Conservation (phyloP, 2,329 filamentous ascomycete species). For the Metarhizium humberi region DNA sequence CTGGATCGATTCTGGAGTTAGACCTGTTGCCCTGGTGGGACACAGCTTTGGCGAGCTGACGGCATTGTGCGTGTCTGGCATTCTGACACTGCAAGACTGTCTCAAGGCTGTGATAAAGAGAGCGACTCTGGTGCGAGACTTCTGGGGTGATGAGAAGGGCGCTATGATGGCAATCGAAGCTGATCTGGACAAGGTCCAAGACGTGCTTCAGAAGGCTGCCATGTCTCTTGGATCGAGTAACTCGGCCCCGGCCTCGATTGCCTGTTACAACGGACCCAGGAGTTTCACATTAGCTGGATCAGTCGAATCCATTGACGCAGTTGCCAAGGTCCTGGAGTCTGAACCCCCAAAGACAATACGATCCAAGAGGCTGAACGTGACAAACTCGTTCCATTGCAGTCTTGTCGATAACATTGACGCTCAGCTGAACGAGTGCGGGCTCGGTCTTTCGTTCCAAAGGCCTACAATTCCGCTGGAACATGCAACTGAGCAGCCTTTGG, state of each 20-base stretch:
- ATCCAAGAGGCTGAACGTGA: conserved; percentile 30
- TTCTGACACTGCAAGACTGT: conserved; percentile 19
- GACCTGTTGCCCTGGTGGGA: conserved; percentile 18
- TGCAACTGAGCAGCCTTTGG: not conserved
- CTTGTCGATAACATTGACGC: conserved; percentile 27
- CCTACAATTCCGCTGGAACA: conserved; percentile 6
- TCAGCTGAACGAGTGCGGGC: conserved; percentile 15
- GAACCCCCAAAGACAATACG: conserved; percentile 10
- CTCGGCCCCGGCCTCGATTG: conserved; percentile 20
- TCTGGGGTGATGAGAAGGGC: conserved; percentile 26
- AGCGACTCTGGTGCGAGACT: conserved; percentile 19
- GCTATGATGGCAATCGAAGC: conserved; percentile 30
- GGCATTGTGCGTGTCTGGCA: conserved; percentile 25
- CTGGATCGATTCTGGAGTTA: conserved; percentile 27
- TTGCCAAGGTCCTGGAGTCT: conserved; percentile 5
- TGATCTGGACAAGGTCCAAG: conserved; percentile 10
- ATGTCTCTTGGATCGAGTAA: conserved; percentile 8
- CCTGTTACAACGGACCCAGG: conserved; percentile 36
- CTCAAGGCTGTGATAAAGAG: conserved; percentile 19
- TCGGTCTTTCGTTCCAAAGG: conserved; percentile 2
- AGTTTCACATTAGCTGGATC: conserved; percentile 34
- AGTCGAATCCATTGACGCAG: conserved; percentile 18
- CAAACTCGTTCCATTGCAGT: conserved; percentile 37
- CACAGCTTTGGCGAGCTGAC: conserved; percentile 34
- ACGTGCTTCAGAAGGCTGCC: not conserved